Base-by-base conservation (phyloP, 192 early-diverging fungal species). In the Coemansia sp. region DNA sequence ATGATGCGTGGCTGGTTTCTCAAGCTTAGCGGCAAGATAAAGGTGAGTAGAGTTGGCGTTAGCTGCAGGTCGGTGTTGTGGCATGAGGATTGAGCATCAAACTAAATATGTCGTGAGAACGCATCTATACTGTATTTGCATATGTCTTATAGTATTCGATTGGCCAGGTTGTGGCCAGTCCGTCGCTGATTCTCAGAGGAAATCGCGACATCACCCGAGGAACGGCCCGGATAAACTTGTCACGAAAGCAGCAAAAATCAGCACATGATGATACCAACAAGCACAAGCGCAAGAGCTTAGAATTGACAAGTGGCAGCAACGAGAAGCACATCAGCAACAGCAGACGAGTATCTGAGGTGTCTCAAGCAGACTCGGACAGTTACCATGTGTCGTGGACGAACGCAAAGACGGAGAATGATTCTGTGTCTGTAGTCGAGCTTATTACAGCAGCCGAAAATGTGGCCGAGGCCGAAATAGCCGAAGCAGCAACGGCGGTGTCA, bases 171-270 rank as follows among this genome's bases (percentile, higher is more conserved):
- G 27, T 82, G 14, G 80, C 72, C 22, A 82, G 75, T 37, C 73
- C 71, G 8, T 57, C 70, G 15, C 60, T 82, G n/a, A 73, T 82
- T 1, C 64, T 74, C 17, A 39, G 66, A 4, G 80, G 75, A 15
- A 82, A 70, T 63, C 70, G 71, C 51, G 80, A 82, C 47, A 77
- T 82, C 23, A 56, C 67, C 10, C 65, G 69, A n/a, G 80, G 75
- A 17, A 82, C 62, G 6, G 71, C 71, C 27, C 71, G 72, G 39
- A 74, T 82, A 39, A 77, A 72, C 25, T 27, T 70, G 32, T 82
- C 71, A 41, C 70, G 65, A 22, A 63, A 67, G 17, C 63, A 55
- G 48, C 45, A 17, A 51, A 48, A 35, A 15, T n/a, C 19, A 25
- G 12, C 52, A 10, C 32, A 27, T 19, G 19, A 15, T 9, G 24